Conservation (phyloP, 768 basidiomycete species). For the Tephrocybe sp. region DNA sequence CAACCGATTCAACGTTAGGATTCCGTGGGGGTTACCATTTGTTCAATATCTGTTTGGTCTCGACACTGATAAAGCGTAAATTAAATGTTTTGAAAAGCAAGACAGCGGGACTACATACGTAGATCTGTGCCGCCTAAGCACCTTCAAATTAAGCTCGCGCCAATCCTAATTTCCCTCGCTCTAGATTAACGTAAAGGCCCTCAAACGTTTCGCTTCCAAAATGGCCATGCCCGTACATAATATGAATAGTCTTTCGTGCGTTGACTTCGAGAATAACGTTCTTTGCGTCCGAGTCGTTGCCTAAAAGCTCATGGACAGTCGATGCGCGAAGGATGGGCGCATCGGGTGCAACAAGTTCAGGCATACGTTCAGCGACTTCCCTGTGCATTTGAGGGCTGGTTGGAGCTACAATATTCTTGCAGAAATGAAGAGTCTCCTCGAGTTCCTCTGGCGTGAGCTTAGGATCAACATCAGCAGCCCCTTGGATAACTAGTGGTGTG, state of each 20-base stretch:
- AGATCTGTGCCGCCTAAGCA: too few species aligned
- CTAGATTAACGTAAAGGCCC: slow-evolving; percentile 8
- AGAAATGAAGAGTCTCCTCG: slow-evolving; percentile 1
- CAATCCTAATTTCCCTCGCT: slow-evolving; percentile 8
- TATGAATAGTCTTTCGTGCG: slow-evolving; percentile 2
- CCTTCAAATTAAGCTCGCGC: background rate
- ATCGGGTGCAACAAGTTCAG: background rate
- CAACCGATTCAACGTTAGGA: too few species aligned
- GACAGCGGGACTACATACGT: too few species aligned
- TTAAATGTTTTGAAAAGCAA: too few species aligned
- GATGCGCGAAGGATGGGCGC: background rate
- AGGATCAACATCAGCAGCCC: background rate
- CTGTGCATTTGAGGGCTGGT: slow-evolving; percentile 24
- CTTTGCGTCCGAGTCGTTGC: slow-evolving; percentile 4
- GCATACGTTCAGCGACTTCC: slow-evolving; percentile 20
- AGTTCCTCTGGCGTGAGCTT: background rate
- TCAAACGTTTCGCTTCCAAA: slow-evolving; percentile 9
- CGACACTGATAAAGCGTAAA: background rate
- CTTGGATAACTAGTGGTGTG: background rate
- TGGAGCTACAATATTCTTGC: slow-evolving; percentile 23
- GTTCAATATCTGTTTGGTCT: too few species aligned
- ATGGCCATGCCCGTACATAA: slow-evolving; percentile 6
- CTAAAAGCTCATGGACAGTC: slow-evolving; percentile 2
- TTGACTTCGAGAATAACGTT: slow-evolving; percentile 3
- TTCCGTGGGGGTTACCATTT: too few species aligned